Percentiles rank a stretch among this genome's conserved stretches.
Evolutionary conservation across 805 yeast genomes (phyloP).

Genomic region (Clavispora carvajalis): DNA sequence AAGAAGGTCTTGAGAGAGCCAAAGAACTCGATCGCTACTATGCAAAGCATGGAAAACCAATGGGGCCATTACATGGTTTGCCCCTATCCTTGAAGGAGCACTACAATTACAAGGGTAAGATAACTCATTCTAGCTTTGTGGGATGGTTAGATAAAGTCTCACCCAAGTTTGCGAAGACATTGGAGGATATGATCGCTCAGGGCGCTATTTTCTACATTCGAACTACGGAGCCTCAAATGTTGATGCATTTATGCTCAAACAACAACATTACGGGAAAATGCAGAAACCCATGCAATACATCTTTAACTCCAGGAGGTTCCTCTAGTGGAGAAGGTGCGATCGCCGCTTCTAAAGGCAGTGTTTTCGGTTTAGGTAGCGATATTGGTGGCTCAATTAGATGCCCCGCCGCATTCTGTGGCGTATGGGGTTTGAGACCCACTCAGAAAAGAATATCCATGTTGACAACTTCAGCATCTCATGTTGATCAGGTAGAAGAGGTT

Average conservation of each 20-base stretch:
- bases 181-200: constrained; percentile 9
- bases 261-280: constrained; percentile 16
- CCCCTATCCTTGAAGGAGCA: constrained; percentile 17
- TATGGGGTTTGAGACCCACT: constrained; percentile 16
- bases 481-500: constrained; percentile 8
- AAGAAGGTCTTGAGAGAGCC: constrained; percentile 17
- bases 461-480: constrained; percentile 2
- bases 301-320: constrained; percentile 15
- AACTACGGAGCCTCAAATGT: constrained; percentile 15
- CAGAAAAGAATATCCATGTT: constrained; percentile 10
- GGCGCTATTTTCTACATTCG: constrained; percentile 16
- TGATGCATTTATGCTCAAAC: constrained; percentile 16
- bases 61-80: constrained; percentile 16
- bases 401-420: constrained; percentile 17
- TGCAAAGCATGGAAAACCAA: constrained; percentile 7
- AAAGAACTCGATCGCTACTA: constrained; percentile 11
- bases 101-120: constrained; percentile 10
- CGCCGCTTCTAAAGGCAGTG: constrained; percentile 16
- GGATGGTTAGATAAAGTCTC: constrained; percentile 12
- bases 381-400: constrained; percentile 16
- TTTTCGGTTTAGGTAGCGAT: constrained; percentile 16
- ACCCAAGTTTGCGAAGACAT: constrained; percentile 5
- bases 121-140: constrained; percentile 13
- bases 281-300: constrained; percentile 15
- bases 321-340: constrained; percentile 17